Evolutionary conservation across 2,329 filamentous ascomycete genomes (phyloP), one percentile per base, ranked within the genome.

Genomic region (Capronia coronata): DNA sequence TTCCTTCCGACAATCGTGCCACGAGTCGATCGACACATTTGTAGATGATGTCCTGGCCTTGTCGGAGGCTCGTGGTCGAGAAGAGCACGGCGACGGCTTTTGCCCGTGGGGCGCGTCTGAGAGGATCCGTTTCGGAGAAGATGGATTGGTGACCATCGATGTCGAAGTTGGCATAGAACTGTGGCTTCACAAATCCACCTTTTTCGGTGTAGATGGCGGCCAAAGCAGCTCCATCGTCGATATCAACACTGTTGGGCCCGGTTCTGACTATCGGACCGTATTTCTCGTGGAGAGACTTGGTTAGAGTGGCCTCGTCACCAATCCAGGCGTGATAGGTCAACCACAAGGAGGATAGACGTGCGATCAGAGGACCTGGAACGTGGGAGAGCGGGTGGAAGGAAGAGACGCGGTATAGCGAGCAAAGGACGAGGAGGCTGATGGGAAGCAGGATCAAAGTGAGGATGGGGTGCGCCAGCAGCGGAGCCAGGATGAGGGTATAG

Each of bases 91-190:
- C 61, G 0, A 79, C 74, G 13, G 72, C 71, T 59, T 77, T 78
- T 10, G 73, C 74, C 39, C 76, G 63, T 2, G 62, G 54, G 2
- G 67, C 68, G 9, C 76, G 61, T 37, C 72, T 64, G 2, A 65
- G 65, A 2, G 61, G 63, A 48, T 72, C 67, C 1, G 51, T 50
- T 23, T 56, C 52, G 4, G 54, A 58, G 47, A 81, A 81, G 29
- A 81, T 74, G 1, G 75, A 76, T 22, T 68, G 62, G 56, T 75
- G 73, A 1, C 74, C 75, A 55, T 79, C 77, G 14, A 79, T 75
- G 50, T 79, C 74, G 56, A 80, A 80, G 54, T 80, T 80, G 0
- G 63, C 62, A 59, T 80, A 80, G 49, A 68, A 73, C 0, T 61
- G 56, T 1, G 74, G 68, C 59, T 81, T 80, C 0, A 64, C 61